Evolutionary conservation across 441 rosid genomes (phyloP), one percentile per base, ranked within the genome.

Genomic region (Erysimum cheiri): DNA sequence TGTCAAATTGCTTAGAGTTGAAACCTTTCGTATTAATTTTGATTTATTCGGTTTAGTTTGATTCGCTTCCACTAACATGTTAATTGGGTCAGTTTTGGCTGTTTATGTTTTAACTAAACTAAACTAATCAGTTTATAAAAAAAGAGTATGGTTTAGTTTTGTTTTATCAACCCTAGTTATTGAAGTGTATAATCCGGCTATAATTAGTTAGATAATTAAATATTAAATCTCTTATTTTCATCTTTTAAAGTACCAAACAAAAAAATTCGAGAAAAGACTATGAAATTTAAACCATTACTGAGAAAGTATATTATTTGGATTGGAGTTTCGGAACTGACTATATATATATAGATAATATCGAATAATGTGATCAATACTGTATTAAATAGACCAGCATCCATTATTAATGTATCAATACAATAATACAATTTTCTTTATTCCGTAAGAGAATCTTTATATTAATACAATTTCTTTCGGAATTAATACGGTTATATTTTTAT

Each of bases 361-460:
- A 33, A 35, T 57, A 28, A 8, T 57, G 47, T 24, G 24, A 44
- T 28, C 14, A 36, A 8, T 24, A 46, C 19, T 59, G 12, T 9
- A 69, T 22, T 59, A 33, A 9, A 57, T 46, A 36, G 14, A 33
- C 37, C 36, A 24, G 8, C 35, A 19, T 43, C 64, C 39, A 69
- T 6, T 69, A 14, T 58, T 26, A 57, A n/a, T 33, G 31, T 44
- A 44, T 43, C 54, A 59, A 37, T 59, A n/a, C 15, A 50, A 70
- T 31, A 70, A 52, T 70, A 26, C 28, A 59, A 19, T 19, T 19
- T 19, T 19, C 22, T 49, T 32, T 43, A 60, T 33, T 37, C 14
- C 50, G 48, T 36, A 14, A 15, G 7, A 24, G 14, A 49, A 36
- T 60, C 60, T 48, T 47, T 47, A 58, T 58, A 69, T 22, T 10